Base-by-base conservation (phyloP, 257 asterid species). In the Galeopsis tetrahit region DNA sequence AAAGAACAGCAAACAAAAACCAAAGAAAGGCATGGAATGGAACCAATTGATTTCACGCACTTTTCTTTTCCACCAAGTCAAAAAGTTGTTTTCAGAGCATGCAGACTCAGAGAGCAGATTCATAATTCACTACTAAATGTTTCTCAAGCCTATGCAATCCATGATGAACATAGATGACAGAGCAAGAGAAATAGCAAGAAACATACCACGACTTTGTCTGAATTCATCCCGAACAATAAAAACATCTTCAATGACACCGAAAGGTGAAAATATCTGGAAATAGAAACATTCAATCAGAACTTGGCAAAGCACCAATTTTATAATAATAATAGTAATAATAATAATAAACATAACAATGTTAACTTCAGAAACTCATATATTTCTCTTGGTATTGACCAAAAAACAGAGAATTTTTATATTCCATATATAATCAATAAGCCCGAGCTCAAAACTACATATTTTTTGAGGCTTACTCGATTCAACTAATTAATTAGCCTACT, bases 181-280 rank as follows among this genome's bases (percentile, higher is more conserved):
- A 57, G 38, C 46, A 34, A 14, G 69, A 81, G 58, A 79, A 49
- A 62, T 66, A 51, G 80, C 10, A 77, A 52, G 71, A 66, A 36
- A 81, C 88, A 66, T 74, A 91, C 98, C 98, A 35, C 95, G 92
- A 57, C 69, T 77, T 83, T 85, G 97, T 86, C 77, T 85, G 84
- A 79, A 75, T 72, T 89, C 97, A 83, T 90, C 93, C 14, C 77
- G 83, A 55, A 91, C 88, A 28, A 94, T 55, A 78, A 52, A 94
- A 66, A 94, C 38, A 59, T 89, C 96, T 83, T 91, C 96, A 82
- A 94, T 68, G 51, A 80, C 65, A 72, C 98, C 98, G 58, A 79
- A 91, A 40, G 89, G 93, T 46, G 95, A 83, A 79, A 94, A 91
- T 81, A 94, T 85, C 97, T 93, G 91, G 34, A 75, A 71, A 43